Percentiles rank a stretch among this genome's conserved stretches.
Conservation (phyloP, 2,329 filamentous ascomycete species). For the Apiospora arundinis region DNA sequence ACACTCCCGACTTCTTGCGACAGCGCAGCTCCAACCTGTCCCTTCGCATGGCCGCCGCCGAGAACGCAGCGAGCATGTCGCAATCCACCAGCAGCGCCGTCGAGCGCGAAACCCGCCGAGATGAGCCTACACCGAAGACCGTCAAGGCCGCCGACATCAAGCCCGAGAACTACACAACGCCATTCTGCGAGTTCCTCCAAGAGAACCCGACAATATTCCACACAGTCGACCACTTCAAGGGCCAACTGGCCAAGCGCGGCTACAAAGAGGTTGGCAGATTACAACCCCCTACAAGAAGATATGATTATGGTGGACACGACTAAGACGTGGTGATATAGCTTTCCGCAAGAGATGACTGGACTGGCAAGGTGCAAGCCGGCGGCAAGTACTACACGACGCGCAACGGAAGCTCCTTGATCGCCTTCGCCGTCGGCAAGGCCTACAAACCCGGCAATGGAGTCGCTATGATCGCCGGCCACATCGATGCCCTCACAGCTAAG, state of each 20-base stretch:
- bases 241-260: slow-evolving; percentile 73
- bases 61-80: slow-evolving; percentile 35
- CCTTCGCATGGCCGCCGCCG: slow-evolving; percentile 48
- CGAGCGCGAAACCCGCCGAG: slow-evolving; percentile 34
- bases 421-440: slow-evolving; percentile 80
- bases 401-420: slow-evolving; percentile 85
- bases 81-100: slow-evolving; percentile 39
- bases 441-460: slow-evolving; percentile 87
- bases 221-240: slow-evolving; percentile 78
- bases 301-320: neutral
- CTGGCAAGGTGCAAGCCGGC: slow-evolving; percentile 71
- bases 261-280: slow-evolving; percentile 67
- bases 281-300: neutral
- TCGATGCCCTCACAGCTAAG: slow-evolving; percentile 89
- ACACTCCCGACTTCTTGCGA: slow-evolving; percentile 51
- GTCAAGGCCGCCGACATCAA: slow-evolving; percentile 38
- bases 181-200: slow-evolving; percentile 86
- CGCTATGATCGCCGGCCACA: slow-evolving; percentile 88
- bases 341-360: slow-evolving; percentile 82
- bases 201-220: slow-evolving; percentile 95
- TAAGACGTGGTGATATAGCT: slow-evolving; percentile 52
- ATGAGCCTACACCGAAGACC: slow-evolving; percentile 31
- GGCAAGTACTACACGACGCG: slow-evolving; percentile 90
- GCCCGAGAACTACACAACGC: slow-evolving; percentile 76
- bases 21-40: slow-evolving; percentile 52